Evolutionary conservation across 2,329 filamentous ascomycete genomes (phyloP), one percentile per base, ranked within the genome.

Genomic region (Byssochlamys sp.): DNA sequence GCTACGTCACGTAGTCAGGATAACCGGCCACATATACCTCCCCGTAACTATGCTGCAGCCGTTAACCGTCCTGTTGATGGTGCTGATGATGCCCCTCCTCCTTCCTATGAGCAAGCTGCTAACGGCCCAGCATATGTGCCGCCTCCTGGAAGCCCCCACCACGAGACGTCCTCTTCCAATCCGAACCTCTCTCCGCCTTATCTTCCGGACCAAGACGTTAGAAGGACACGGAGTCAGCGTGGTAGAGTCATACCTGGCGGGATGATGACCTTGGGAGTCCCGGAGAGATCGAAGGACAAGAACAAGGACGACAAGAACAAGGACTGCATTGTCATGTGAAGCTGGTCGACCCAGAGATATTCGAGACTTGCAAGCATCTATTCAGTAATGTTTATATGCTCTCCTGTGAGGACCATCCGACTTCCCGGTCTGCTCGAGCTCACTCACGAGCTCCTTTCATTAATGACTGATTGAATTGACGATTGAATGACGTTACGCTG

Each of bases 91-190:
- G 80, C 77, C 0, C 83, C 84, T 1, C 84, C 84, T 1, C 85
- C 85, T 3, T 80, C 80, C 0, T 88, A 88, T 65, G 85, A 88
- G 67, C 83, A 87, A 68, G 82, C 83, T 19, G 79, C 83, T 0
- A 79, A 74, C 12, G 77, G 78, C 50, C 77, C 78, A n/a, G 77
- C 77, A 2, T 86, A 85, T 61, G 72, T 78, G 19, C 80, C 81
- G 1, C 78, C 81, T 0, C 65, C 66, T 12, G 67, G 72, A 54
- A 76, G 75, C 57, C 67, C 76, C 0, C 63, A 63, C 55, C 45
- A 68, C 66, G 39, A 71, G 59, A 57, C 62, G 69, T 11, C 55
- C 7, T 56, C 53, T 7, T 58, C 65, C n/a, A 57, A 57, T 26
- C 31, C 59, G 24, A 56, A 52, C 53, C 61, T 63, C 25, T 12